A percentile compares a stretch with the other conserved stretches of the same genome.
phyloP scores from a whole-genome alignment of 495 filamentous ascomycete genomes.

The Aspergillus olivimuriae region DNA sequence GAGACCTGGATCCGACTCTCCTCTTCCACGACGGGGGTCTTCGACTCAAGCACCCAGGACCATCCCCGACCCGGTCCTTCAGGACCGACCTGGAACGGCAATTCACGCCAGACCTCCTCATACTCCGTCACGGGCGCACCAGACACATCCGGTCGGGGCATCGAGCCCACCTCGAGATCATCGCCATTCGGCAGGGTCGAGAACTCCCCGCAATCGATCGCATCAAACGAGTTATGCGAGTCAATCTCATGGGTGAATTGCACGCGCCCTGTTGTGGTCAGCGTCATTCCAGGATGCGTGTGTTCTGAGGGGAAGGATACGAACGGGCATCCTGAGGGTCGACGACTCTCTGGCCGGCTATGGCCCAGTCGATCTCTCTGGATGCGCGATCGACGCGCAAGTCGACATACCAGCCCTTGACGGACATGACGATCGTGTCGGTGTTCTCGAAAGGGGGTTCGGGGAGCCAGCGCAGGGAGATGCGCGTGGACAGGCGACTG shows the following conservation, averaged over 20 bases:
- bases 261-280: conserved; percentile 20
- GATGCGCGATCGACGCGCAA: conserved; percentile 32
- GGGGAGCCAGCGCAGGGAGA: conserved; percentile 39
- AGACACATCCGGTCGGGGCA: conserved; percentile 33
- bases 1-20: conserved; percentile 19
- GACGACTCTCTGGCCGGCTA: conserved; percentile 32
- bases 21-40: conserved; percentile 13
- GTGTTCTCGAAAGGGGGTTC: conserved; percentile 34
- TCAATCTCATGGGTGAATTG: conserved; percentile 38
- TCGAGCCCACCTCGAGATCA: conserved; percentile 33
- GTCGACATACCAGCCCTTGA: conserved; percentile 39
- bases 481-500: conserved; percentile 34
- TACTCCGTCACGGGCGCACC: conserved; percentile 29
- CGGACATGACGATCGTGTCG: conserved; percentile 40
- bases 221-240: conserved; percentile 32
- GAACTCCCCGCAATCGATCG: conserved; percentile 34
- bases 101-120: conserved; percentile 36
- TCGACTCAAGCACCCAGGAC: conserved; percentile 34
- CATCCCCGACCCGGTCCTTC: conserved; percentile 18
- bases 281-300: not conserved
- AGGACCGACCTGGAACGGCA: conserved; percentile 19
- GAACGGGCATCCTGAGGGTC: conserved; percentile 24
- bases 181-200: conserved; percentile 33
- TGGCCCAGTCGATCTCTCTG: conserved; percentile 33
- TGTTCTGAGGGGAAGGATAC: not conserved